Conservation (phyloP, 768 basidiomycete genomes). For the Lactifluus pinguis region DNA sequence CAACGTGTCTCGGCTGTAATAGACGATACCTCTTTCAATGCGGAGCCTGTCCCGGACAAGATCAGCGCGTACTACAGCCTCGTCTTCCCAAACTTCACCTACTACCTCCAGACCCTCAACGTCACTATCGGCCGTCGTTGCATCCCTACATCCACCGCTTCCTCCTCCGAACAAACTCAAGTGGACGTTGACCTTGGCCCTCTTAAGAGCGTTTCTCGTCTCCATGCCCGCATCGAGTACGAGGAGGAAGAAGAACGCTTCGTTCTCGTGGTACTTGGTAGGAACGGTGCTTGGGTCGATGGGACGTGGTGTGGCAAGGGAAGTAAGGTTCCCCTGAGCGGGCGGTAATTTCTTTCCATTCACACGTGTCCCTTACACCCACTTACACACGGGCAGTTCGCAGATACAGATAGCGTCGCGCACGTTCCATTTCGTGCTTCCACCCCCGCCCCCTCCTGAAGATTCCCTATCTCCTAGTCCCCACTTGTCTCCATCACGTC, state of each 20-base stretch:
- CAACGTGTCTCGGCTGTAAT: slow-evolving; percentile 24
- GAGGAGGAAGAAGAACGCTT: slow-evolving; percentile 86
- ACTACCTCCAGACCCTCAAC: slow-evolving; percentile 92
- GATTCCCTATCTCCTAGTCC: slow-evolving; percentile 78
- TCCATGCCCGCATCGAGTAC: slow-evolving; percentile 93
- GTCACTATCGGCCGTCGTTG: slow-evolving; percentile 92
- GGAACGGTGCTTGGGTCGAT: slow-evolving; percentile 98
- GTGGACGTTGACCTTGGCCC: slow-evolving; percentile 91
- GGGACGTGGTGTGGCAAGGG: slow-evolving; percentile 92
- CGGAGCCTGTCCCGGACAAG: slow-evolving; percentile 47
- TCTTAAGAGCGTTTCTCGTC: slow-evolving; percentile 93
- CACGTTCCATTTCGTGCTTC: slow-evolving; percentile 93
- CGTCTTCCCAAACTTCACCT: slow-evolving; percentile 89
- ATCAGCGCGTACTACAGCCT: slow-evolving; percentile 91
- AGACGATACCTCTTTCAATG: slow-evolving; percentile 17
- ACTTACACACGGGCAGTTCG: slow-evolving; percentile 44
- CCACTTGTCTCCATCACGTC: slow-evolving; percentile 50
- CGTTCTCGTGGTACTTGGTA: slow-evolving; percentile 83
- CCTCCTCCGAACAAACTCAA: slow-evolving; percentile 46
- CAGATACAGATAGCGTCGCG: slow-evolving; percentile 96
- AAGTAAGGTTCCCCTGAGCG: slow-evolving; percentile 73
- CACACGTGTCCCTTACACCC: slow-evolving; percentile 10
- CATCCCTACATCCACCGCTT: slow-evolving; percentile 48
- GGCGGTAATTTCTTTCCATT: slow-evolving; percentile 46
- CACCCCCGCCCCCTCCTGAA: slow-evolving; percentile 73